These are phyloP conservation scores for Phyllosticta citribraziliensis DNA, from an alignment of 2,329 filamentous ascomycete genomes.

Conservation along the genomic window DNA sequence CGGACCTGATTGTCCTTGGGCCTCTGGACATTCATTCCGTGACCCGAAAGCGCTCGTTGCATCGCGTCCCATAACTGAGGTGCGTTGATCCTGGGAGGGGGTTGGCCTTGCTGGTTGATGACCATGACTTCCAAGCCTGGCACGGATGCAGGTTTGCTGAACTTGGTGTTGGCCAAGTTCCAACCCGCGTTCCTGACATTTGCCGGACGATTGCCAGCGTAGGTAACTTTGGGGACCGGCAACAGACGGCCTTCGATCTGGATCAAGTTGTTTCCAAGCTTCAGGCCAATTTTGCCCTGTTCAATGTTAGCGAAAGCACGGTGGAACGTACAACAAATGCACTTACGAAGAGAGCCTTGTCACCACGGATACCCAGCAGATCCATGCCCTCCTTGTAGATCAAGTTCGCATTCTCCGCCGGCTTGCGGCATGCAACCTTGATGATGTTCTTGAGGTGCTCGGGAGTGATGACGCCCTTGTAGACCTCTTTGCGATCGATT, in stretches of 20 bases:
- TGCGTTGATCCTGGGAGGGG: not conserved
- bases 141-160: not conserved
- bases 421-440: not conserved
- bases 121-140: not conserved
- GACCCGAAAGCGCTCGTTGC: not conserved
- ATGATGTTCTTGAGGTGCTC: conserved; percentile 4
- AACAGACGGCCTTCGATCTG: conserved; percentile 2
- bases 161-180: not conserved
- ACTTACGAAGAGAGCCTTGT: not conserved
- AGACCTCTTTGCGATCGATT: not conserved
- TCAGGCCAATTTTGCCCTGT: not conserved
- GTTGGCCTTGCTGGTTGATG: not conserved
- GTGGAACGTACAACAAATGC: not conserved
- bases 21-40: not conserved
- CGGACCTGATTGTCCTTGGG: not conserved
- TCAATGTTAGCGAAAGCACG: not conserved
- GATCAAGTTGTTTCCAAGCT: conserved; percentile 6
- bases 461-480: not conserved
- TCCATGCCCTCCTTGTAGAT: conserved; percentile 10
- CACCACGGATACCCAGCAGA: not conserved
- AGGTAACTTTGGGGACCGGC: not conserved
- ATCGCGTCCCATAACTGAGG: not conserved
- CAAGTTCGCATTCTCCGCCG: conserved; percentile 1
- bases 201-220: not conserved
- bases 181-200: not conserved